phyloP scores from a whole-genome alignment of 1,284 basidiomycete species.

The Violaceomyces palustris region DNA sequence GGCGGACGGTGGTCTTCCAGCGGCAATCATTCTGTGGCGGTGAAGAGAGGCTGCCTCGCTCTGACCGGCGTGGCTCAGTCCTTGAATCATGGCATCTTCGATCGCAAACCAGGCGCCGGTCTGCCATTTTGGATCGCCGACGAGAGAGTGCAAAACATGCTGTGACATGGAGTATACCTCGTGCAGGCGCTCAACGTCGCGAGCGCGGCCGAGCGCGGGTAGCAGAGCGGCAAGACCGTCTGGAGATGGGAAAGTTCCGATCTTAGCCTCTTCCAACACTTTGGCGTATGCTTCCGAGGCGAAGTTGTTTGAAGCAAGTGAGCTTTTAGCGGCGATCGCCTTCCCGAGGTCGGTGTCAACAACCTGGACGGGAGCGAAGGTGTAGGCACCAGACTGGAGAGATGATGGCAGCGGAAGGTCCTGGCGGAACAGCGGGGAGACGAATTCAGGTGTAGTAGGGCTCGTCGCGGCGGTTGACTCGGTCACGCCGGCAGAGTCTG shows the following conservation, averaged over 20 bases:
- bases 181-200: constrained; percentile 57
- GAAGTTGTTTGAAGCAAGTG: no score
- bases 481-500: no score
- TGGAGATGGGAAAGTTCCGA: constrained; percentile 34
- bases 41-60: constrained; percentile 33
- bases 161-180: constrained; percentile 58
- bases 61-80: constrained; percentile 44
- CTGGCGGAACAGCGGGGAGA: constrained; percentile 21
- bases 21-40: constrained; percentile 43
- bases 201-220: constrained; percentile 53
- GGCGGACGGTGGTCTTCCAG: constrained; percentile 35
- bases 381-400: constrained; percentile 3
- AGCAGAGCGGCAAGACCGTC: constrained; percentile 36
- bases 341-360: constrained; percentile 38
- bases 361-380: constrained; percentile 30
- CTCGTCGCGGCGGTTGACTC: no score
- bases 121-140: constrained; percentile 48
- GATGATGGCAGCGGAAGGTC: constrained; percentile 8
- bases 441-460: no score
- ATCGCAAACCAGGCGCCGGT: constrained; percentile 53
- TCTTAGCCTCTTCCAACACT: constrained; percentile 14
- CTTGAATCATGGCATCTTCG: constrained; percentile 47
- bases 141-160: constrained; percentile 30
- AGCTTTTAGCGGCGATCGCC: constrained; percentile 3
- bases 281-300: constrained; percentile 6